Evolutionary conservation across 345 rosid genomes (phyloP).

Genomic region (Gossypium ekmanianum): DNA sequence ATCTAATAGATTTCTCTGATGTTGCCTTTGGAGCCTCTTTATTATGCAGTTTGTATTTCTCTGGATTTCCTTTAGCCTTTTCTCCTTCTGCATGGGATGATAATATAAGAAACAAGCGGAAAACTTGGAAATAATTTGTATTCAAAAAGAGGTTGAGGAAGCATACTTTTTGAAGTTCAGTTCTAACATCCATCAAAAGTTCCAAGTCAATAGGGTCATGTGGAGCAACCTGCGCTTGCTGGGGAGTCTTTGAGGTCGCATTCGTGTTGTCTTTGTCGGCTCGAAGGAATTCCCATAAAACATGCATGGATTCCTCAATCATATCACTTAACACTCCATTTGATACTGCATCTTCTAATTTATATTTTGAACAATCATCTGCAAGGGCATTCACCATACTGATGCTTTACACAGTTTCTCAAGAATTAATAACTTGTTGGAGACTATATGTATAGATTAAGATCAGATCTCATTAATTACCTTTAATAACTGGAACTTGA

Average conservation of each 20-base stretch:
- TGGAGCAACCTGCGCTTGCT: conserved; percentile 40
- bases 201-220: conserved; percentile 47
- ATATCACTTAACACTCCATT: conserved; percentile 32
- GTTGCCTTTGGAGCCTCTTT: conserved; percentile 53
- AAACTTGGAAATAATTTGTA: not conserved
- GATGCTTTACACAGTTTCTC: not conserved
- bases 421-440: not conserved
- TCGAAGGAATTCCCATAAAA: conserved; percentile 60
- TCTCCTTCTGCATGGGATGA: conserved; percentile 51
- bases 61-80: conserved; percentile 60
- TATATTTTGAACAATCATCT: conserved; percentile 48
- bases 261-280: conserved; percentile 44
- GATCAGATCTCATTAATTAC: conserved; percentile 25
- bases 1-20: conserved; percentile 27
- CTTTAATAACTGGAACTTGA: conserved; percentile 71
- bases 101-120: not conserved
- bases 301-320: conserved; percentile 46
- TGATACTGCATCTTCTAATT: conserved; percentile 40
- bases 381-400: conserved; percentile 15
- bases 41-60: conserved; percentile 58
- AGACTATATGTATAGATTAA: not conserved
- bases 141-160: not conserved
- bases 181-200: conserved; percentile 42
- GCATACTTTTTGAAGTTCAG: conserved; percentile 58
- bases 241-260: conserved; percentile 26